These are phyloP conservation scores for Coemansia sp. DNA, from an alignment of 192 early-diverging fungal genomes.

Conservation along the genomic window DNA sequence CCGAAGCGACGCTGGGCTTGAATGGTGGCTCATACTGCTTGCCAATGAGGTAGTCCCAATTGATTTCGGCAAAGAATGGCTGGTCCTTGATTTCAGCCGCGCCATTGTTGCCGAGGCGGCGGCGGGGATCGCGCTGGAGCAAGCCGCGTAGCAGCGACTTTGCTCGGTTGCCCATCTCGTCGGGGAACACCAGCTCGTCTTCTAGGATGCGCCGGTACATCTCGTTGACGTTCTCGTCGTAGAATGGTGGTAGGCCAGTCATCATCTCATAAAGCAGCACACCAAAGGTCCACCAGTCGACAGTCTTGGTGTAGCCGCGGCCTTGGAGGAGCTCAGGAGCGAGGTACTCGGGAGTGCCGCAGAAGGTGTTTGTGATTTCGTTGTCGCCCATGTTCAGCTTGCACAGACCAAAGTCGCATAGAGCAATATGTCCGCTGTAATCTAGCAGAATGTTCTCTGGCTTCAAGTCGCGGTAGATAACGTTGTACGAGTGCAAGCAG, in stretches of 20 bases:
- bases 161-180: conserved; percentile 67
- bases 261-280: conserved; percentile 90
- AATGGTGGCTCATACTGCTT: conserved; percentile 93
- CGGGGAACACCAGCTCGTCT: conserved; percentile 84
- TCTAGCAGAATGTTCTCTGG: conserved; percentile 96
- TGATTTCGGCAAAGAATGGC: conserved; percentile 87
- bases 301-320: conserved; percentile 86
- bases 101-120: conserved; percentile 83
- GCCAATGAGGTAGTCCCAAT: conserved; percentile 85
- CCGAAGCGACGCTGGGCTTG: conserved; percentile 86
- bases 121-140: conserved; percentile 76
- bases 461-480: conserved; percentile 92
- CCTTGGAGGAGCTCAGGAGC: conserved; percentile 87
- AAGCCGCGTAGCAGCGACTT: conserved; percentile 67
- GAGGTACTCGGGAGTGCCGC: conserved; percentile 99
- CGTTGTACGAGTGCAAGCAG: conserved; percentile 88
- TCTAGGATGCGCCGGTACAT: conserved; percentile 95
- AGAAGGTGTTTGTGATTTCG: conserved; percentile 92
- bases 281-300: conserved; percentile 99
- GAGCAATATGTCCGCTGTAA: conserved; percentile 90
- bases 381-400: conserved; percentile 94
- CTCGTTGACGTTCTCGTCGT: conserved; percentile 92
- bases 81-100: conserved; percentile 94
- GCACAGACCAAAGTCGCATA: conserved; percentile 94
- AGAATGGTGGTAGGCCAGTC: conserved; percentile 88